A percentile compares a stretch with the other conserved stretches of the same genome.
These are phyloP conservation scores for Fusarium armeniacum DNA, from an alignment of 2,329 filamentous ascomycete species.

Conservation along the genomic window DNA sequence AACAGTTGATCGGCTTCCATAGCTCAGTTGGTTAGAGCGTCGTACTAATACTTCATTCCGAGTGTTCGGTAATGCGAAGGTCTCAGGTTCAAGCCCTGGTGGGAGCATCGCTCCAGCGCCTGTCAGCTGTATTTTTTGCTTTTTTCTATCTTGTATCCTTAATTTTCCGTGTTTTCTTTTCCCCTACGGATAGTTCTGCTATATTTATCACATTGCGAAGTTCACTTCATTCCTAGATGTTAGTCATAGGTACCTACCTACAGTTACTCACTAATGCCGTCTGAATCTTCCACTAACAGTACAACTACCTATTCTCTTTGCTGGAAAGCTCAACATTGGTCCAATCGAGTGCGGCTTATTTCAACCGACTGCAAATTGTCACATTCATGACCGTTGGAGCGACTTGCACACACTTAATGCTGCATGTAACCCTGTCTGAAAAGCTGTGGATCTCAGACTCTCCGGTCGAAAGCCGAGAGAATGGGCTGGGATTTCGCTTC, in stretches of 20 bases:
- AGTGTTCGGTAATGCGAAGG: constrained; percentile 48
- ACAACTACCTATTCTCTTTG: no score
- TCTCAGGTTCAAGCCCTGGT: constrained; percentile 51
- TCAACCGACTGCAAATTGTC: neutral
- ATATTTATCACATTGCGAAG: no score
- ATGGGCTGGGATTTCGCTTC: constrained; percentile 10
- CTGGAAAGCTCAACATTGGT: neutral
- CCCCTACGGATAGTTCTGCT: no score
- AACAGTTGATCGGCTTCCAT: constrained; percentile 48
- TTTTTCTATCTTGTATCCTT: no score
- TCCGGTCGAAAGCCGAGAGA: constrained; percentile 21
- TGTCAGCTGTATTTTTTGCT: constrained; percentile 29
- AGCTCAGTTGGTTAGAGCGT: constrained; percentile 52
- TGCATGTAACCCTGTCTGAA: neutral
- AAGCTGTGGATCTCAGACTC: neutral
- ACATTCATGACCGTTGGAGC: neutral
- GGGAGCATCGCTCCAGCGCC: constrained; percentile 47
- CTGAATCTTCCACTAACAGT: neutral
- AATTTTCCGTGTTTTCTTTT: neutral
- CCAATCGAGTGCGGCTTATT: neutral
- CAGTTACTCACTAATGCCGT: neutral
- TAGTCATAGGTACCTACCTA: neutral
- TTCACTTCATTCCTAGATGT: no score
- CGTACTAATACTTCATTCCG: constrained; percentile 49
- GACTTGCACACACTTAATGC: neutral